Evolutionary conservation across 2,329 filamentous ascomycete species (phyloP).

Genomic region (Aureobasidium musti): DNA sequence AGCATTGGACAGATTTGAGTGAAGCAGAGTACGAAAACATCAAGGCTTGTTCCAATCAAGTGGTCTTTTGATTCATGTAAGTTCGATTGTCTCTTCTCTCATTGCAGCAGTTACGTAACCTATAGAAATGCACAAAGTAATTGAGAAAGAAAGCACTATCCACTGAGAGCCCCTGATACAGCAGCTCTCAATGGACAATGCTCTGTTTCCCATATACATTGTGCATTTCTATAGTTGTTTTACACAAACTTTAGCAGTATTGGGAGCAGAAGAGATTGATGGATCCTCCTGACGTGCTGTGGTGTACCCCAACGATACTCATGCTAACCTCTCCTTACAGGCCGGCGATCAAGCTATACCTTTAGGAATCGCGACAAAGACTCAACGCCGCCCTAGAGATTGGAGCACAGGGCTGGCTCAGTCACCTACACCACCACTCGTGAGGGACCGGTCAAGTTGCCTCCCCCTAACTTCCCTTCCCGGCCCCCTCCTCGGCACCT

Average conservation of each 20-base stretch:
- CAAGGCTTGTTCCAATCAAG: neutral
- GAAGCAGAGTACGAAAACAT: neutral
- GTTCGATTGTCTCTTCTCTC: neutral
- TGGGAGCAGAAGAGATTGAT: neutral
- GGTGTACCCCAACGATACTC: neutral
- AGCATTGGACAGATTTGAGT: neutral
- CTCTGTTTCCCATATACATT: neutral
- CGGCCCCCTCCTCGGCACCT: neutral
- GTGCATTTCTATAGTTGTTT: neutral
- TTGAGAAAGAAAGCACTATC: neutral
- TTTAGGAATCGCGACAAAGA: neutral
- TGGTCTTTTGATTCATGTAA: slow-evolving; percentile 1
- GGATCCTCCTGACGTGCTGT: neutral
- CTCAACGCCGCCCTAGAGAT: neutral
- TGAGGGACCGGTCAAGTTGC: neutral
- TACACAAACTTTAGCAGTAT: too few species aligned
- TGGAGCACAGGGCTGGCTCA: neutral
- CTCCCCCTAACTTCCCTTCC: neutral
- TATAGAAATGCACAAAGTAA: neutral
- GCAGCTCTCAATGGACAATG: neutral
- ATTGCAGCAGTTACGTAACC: too few species aligned
- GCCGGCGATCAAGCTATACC: neutral
- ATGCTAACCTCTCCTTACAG: neutral
- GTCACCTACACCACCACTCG: neutral
- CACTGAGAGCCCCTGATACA: neutral